Conservation (phyloP, 192 early-diverging fungal genomes). For the Funneliformis geosporum region DNA sequence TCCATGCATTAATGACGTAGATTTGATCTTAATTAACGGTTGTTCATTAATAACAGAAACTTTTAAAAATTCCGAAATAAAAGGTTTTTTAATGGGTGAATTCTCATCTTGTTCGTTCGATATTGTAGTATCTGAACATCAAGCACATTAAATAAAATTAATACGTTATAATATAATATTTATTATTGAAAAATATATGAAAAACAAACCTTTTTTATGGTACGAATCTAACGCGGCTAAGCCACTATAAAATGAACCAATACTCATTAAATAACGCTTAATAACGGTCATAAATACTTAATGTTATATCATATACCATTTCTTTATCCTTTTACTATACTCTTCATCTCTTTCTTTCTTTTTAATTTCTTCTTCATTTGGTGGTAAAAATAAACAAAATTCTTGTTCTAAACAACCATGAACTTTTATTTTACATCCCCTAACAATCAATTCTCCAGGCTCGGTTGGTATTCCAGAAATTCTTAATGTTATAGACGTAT, state of each 20-base stretch:
- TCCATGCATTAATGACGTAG: slow-evolving; percentile 57
- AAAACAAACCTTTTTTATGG: slow-evolving; percentile 20
- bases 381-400: slow-evolving; percentile 45
- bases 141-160: background rate
- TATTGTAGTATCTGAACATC: background rate
- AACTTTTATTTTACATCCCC: slow-evolving; percentile 61
- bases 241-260: slow-evolving; percentile 6
- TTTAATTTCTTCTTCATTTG: slow-evolving; percentile 30
- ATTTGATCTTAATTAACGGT: slow-evolving; percentile 69
- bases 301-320: background rate
- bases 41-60: slow-evolving; percentile 66
- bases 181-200: background rate
- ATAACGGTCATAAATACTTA: background rate
- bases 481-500: slow-evolving; percentile 60
- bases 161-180: background rate
- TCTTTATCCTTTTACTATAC: slow-evolving; percentile 30
- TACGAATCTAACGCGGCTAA: background rate
- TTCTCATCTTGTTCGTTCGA: background rate
- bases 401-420: slow-evolving; percentile 57
- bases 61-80: slow-evolving; percentile 38
- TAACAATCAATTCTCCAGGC: slow-evolving; percentile 61
- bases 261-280: background rate
- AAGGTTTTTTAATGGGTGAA: background rate
- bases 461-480: slow-evolving; percentile 65
- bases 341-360: slow-evolving; percentile 32